Evolutionary conservation across 805 yeast species (phyloP).

Genomic region (Scheffersomyces stipitis): DNA sequence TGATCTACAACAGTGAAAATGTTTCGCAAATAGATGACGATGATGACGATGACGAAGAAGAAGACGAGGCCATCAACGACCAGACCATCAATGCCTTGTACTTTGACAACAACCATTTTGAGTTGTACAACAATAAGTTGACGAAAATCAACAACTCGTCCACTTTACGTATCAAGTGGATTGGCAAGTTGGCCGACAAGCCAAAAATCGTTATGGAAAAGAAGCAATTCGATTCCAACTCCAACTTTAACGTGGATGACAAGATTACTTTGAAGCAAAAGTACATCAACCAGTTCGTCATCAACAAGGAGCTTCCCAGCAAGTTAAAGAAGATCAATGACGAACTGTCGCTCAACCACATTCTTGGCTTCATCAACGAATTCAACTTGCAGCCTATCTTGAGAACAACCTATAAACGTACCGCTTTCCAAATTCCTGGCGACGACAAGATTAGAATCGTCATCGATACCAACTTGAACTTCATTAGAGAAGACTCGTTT

Average conservation of each 20-base stretch:
- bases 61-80: conserved; percentile 28
- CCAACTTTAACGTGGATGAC: conserved; percentile 58
- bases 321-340: conserved; percentile 14
- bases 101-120: conserved; percentile 82
- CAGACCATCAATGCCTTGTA: conserved; percentile 85
- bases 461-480: conserved; percentile 84
- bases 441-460: conserved; percentile 89
- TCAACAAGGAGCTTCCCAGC: conserved; percentile 11
- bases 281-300: conserved; percentile 70
- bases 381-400: conserved; percentile 78
- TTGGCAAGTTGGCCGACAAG: conserved; percentile 74
- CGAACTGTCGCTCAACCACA: conserved; percentile 39
- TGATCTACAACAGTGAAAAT: conserved; percentile 60
- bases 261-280: conserved; percentile 77
- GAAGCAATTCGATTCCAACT: conserved; percentile 60
- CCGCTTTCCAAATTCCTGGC: conserved; percentile 98
- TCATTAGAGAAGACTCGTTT: conserved; percentile 87
- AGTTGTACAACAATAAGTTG: conserved; percentile 81
- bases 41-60: conserved; percentile 41
- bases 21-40: conserved; percentile 49
- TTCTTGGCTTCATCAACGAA: conserved; percentile 62
- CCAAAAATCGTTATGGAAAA: conserved; percentile 82
- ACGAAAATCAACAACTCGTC: conserved; percentile 68
- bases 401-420: conserved; percentile 83
- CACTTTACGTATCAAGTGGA: conserved; percentile 85